Evolutionary conservation across 179 eudicot genomes (phyloP), one percentile per base, ranked within the genome.

Genomic region (Carnegiea gigantea): DNA sequence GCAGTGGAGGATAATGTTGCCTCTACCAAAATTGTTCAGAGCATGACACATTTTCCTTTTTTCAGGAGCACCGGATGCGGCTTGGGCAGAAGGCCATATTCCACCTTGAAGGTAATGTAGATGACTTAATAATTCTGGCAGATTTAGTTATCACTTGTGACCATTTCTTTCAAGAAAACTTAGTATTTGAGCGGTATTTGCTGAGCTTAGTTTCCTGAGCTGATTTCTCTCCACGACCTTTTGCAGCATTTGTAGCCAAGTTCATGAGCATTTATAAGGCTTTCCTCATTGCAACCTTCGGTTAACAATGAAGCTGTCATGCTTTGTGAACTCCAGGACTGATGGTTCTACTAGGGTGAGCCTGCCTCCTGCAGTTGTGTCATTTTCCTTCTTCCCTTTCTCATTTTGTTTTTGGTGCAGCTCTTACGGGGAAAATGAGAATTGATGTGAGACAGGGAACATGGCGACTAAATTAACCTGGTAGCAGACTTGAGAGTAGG

Each of bases 31-130:
- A 2, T 30, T 30, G 1, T 30, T 30, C 33, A 0, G 76, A n/a
- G 48, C 15, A 60, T 23, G 40, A 65, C 15, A 30, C 30, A 30
- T 75, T 51, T 72, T 46, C 43, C 60, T 15, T 81, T 84, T 77
- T 70, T 67, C 91, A 95, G 99, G 99, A 95, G 81, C 98, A 95
- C 79, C 91, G 97, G 82, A 92, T 95, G 92, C 98, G 90, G 76
- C 95, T 92, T 80, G 99, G 99, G 81, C 99, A 95, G 87, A 95
- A 95, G 87, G 95, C 99, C 78, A 95, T 95, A 85, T 94, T 95
- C 90, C 99, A 95, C 82, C 89, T 95, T 78, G 99, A 94, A 95
- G 99, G 99, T 95, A 89, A 36, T 7, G 0, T 57, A 57, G 62
- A 65, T 54, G 23, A 54, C n/a, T 54, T 48, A 48, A 11, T 48